Percentiles rank a stretch among this genome's conserved stretches.
These are phyloP conservation scores for Starmera amethionina DNA, from an alignment of 805 yeast species.

Conservation along the genomic window DNA sequence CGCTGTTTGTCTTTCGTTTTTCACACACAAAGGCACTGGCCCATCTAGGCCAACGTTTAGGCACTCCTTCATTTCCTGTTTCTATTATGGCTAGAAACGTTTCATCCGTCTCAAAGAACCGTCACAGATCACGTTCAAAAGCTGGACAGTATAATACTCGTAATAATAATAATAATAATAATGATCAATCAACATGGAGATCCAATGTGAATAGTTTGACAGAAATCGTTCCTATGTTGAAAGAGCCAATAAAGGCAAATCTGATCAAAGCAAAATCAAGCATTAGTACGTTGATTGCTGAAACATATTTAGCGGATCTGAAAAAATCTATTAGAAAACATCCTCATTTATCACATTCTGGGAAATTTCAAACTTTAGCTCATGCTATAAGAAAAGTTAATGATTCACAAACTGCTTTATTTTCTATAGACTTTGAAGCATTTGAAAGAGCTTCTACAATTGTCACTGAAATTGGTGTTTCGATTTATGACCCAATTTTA, in stretches of 20 bases:
- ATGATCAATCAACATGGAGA: no score
- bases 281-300: neutral
- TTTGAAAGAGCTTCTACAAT: constrained; percentile 32
- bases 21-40: no score
- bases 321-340: constrained; percentile 2
- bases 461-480: constrained; percentile 49
- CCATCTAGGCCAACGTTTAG: no score
- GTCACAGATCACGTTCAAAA: no score
- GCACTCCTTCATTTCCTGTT: no score
- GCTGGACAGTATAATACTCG: no score
- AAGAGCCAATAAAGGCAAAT: neutral
- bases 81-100: no score
- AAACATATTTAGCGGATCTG: constrained; percentile 2
- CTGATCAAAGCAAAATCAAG: neutral
- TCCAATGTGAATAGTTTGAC: no score
- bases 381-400: constrained; percentile 5
- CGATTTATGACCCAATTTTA: constrained; percentile 44
- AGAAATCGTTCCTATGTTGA: no score
- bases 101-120: no score
- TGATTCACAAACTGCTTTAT: constrained; percentile 7
- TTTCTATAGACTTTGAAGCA: constrained; percentile 49
- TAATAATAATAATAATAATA: no score
- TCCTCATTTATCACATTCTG: constrained; percentile 7
- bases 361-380: constrained; percentile 2
- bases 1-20: no score